A percentile compares a stretch with the other conserved stretches of the same genome.
Evolutionary conservation across 352 stramenopile genomes (phyloP).

Genomic region (Phytophthora ohioensis): DNA sequence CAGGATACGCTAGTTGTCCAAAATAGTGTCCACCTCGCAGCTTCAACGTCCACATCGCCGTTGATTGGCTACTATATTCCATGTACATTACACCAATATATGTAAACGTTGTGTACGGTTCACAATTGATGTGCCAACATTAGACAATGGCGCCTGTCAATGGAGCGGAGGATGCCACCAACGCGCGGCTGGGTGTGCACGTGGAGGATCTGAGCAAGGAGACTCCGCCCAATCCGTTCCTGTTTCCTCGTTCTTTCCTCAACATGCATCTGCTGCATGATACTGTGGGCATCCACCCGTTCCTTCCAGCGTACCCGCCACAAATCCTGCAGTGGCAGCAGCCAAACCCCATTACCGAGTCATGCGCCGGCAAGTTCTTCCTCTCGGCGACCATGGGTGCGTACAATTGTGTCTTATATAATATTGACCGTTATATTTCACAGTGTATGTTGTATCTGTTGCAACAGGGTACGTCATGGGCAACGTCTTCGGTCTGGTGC

Average conservation of each 20-base stretch:
- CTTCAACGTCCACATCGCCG: not conserved
- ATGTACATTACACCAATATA: constrained; percentile 2
- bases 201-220: constrained; percentile 65
- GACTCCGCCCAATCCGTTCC: constrained; percentile 77
- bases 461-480: constrained; percentile 81
- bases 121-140: not conserved
- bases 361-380: constrained; percentile 85
- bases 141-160: constrained; percentile 15
- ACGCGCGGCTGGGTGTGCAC: constrained; percentile 64
- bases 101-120: not conserved
- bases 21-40: no score
- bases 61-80: not conserved
- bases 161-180: constrained; percentile 46
- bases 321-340: constrained; percentile 69
- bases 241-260: constrained; percentile 79
- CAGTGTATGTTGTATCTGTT: constrained; percentile 5
- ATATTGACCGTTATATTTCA: not conserved
- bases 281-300: constrained; percentile 69
- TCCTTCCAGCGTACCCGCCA: constrained; percentile 77
- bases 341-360: constrained; percentile 81
- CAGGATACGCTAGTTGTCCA: no score
- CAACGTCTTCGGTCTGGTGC: constrained; percentile 78
- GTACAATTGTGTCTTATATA: constrained; percentile 10
- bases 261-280: constrained; percentile 54
- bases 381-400: constrained; percentile 80